Evolutionary conservation across 83 land plant genomes (phyloP).

Genomic region (Picea abies): DNA sequence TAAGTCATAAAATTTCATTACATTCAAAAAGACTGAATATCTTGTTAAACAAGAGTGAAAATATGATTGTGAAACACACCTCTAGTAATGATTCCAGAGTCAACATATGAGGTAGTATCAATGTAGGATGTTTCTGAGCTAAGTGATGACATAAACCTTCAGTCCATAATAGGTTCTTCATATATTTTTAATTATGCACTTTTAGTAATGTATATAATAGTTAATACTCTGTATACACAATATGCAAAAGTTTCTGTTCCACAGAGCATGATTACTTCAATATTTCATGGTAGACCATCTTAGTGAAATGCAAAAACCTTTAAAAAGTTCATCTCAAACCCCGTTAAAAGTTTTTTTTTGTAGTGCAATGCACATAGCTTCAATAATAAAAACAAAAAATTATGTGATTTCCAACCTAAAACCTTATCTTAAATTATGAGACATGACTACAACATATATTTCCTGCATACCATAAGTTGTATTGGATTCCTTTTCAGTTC

Average conservation of each 20-base stretch:
- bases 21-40: not conserved
- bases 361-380: too few relatives aligned
- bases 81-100: not conserved
- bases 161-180: not conserved
- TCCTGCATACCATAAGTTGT: conserved; percentile 28
- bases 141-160: not conserved
- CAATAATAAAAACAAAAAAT: not conserved
- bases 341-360: too few relatives aligned
- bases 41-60: not conserved
- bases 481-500: conserved; percentile 30
- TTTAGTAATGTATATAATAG: not conserved
- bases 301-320: not conserved
- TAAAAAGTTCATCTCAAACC: too few relatives aligned
- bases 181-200: not conserved
- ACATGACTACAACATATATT: not conserved
- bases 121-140: too few relatives aligned
- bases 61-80: not conserved
- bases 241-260: not conserved
- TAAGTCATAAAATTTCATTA: not conserved
- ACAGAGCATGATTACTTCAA: not conserved
- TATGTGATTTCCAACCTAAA: not conserved
- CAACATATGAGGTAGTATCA: too few relatives aligned
- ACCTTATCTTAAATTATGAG: not conserved
- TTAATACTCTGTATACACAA: too few relatives aligned
- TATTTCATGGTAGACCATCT: not conserved